These are phyloP conservation scores for Tolypocladium ophioglossoides DNA, from an alignment of 2,329 filamentous ascomycete species.

Conservation along the genomic window DNA sequence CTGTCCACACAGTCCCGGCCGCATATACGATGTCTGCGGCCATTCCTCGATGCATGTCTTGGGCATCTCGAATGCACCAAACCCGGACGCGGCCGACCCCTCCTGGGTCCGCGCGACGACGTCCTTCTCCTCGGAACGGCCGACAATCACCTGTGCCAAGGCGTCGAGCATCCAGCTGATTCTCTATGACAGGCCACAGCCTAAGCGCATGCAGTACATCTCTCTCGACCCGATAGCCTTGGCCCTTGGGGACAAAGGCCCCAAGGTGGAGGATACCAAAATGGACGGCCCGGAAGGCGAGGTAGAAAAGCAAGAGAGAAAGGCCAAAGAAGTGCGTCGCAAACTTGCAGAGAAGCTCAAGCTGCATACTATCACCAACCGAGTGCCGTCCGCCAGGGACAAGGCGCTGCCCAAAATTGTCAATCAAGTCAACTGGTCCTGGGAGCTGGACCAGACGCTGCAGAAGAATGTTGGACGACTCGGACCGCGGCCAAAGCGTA, in stretches of 20 bases:
- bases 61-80: conserved; percentile 62
- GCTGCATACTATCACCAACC: conserved; percentile 73
- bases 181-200: conserved; percentile 76
- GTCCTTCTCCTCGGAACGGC: conserved; percentile 42
- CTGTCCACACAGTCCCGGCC: conserved; percentile 66
- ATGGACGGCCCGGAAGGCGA: conserved; percentile 53
- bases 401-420: conserved; percentile 69
- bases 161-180: conserved; percentile 76
- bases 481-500: conserved; percentile 68
- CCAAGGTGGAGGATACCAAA: conserved; percentile 22
- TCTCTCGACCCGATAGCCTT: conserved; percentile 83
- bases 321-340: conserved; percentile 47
- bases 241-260: conserved; percentile 64
- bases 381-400: conserved; percentile 71
- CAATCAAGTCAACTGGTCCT: conserved; percentile 92
- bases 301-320: conserved; percentile 54
- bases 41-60: conserved; percentile 75
- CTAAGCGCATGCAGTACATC: conserved; percentile 89
- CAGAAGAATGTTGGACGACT: conserved; percentile 86
- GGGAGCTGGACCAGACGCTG: conserved; percentile 74
- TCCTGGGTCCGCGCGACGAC: conserved; percentile 57
- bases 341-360: conserved; percentile 77
- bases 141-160: conserved; percentile 61
- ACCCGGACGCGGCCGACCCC: conserved; percentile 43
- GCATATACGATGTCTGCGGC: conserved; percentile 78